These are phyloP conservation scores for Gossypium australe DNA, from an alignment of 345 rosid species.

Conservation along the genomic window DNA sequence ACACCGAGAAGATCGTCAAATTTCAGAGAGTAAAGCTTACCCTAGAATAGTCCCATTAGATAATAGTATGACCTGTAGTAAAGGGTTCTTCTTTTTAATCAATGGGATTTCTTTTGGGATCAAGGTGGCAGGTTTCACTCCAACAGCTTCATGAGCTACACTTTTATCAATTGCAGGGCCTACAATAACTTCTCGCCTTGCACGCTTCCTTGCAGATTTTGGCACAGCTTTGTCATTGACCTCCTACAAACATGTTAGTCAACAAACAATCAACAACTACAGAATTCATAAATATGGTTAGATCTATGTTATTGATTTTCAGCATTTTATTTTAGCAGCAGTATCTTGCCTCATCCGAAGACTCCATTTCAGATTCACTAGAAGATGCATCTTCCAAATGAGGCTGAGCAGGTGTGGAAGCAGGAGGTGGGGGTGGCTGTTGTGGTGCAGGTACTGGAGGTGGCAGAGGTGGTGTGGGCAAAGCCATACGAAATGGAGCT, in stretches of 20 bases:
- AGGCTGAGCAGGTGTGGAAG: constrained; percentile 28
- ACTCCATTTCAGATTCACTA: constrained; percentile 91
- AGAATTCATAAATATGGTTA: constrained; percentile 40
- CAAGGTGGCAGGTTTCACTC: constrained; percentile 74
- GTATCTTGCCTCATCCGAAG: constrained; percentile 66
- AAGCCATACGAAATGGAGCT: constrained; percentile 79
- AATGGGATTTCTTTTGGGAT: constrained; percentile 82
- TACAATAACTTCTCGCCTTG: constrained; percentile 52
- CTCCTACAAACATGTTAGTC: constrained; percentile 36
- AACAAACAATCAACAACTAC: constrained; percentile 27
- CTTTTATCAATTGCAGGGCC: constrained; percentile 82
- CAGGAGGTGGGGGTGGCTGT: constrained; percentile 36
- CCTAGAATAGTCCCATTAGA: constrained; percentile 1
- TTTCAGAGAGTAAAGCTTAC: neutral
- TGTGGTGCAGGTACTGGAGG: constrained; percentile 41
- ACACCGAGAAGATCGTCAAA: neutral
- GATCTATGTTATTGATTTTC: constrained; percentile 15
- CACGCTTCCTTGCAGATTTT: constrained; percentile 56
- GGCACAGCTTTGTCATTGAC: constrained; percentile 22
- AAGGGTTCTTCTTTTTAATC: constrained; percentile 73
- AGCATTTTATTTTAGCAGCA: constrained; percentile 19
- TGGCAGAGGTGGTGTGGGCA: constrained; percentile 90
- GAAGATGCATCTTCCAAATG: constrained; percentile 47
- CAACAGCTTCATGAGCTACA: constrained; percentile 75
- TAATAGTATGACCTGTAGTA: constrained; percentile 56